Conservation (phyloP, 106 monocot genomes). For the Acorus calamus region DNA sequence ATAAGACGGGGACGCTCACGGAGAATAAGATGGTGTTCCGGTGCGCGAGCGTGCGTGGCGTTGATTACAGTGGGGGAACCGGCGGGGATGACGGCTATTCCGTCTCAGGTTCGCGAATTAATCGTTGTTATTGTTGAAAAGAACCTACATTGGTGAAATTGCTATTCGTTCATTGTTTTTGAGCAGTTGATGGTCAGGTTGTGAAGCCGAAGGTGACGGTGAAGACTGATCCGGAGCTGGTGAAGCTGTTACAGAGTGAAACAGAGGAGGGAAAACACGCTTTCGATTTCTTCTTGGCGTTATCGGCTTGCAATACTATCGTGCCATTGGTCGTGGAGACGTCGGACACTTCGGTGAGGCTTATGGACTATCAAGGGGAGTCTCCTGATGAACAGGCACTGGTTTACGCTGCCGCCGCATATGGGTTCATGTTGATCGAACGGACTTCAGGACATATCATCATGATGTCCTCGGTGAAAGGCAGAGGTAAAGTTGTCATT, state of each 20-base stretch:
- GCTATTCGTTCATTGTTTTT: slow-evolving; percentile 12
- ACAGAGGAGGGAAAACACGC: slow-evolving; percentile 29
- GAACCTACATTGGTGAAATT: no score
- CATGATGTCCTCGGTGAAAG: slow-evolving; percentile 72
- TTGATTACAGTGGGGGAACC: slow-evolving; percentile 45
- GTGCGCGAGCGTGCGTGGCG: slow-evolving; percentile 50
- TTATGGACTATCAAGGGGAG: slow-evolving; percentile 92
- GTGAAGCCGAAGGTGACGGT: slow-evolving; percentile 73
- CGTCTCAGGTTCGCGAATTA: slow-evolving; percentile 22
- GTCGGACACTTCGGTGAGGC: slow-evolving; percentile 27
- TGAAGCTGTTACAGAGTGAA: slow-evolving; percentile 32
- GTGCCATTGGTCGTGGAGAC: slow-evolving; percentile 61
- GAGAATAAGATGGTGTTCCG: slow-evolving; percentile 99
- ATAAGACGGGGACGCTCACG: slow-evolving; percentile 91
- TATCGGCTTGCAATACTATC: slow-evolving; percentile 87
- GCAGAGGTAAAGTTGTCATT: slow-evolving; percentile 42
- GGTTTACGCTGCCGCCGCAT: slow-evolving; percentile 86
- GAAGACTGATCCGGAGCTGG: slow-evolving; percentile 50
- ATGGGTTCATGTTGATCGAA: slow-evolving; percentile 86
- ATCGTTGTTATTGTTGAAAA: no score
- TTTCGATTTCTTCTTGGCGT: slow-evolving; percentile 61
- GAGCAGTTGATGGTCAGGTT: slow-evolving; percentile 41
- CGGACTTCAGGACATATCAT: slow-evolving; percentile 80
- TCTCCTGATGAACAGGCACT: slow-evolving; percentile 95
- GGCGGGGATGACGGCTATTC: slow-evolving; percentile 4